Evolutionary conservation across 768 basidiomycete genomes (phyloP).

Genomic region (Obba rivulosa): DNA sequence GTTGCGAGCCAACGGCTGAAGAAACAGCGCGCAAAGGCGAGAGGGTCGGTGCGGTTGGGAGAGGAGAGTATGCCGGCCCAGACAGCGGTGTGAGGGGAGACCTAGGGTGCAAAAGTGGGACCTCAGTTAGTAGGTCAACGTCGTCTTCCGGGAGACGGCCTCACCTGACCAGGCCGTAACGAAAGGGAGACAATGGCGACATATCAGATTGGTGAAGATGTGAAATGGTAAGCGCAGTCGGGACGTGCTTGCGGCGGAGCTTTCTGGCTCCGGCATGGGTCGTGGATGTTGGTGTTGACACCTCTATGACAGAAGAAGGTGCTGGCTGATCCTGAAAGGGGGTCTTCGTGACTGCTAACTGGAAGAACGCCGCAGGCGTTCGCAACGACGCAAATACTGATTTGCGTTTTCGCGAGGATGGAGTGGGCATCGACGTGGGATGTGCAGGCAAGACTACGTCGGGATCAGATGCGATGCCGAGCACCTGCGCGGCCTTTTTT

Average conservation of each 20-base stretch:
- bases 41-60: neutral
- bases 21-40: neutral
- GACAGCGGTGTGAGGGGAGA: neutral
- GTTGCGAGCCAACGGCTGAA: constrained; percentile 5
- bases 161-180: constrained; percentile 9
- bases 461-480: constrained; percentile 9
- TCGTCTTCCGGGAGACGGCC: neutral
- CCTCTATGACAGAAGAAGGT: neutral
- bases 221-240: constrained; percentile 1
- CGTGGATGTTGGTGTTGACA: neutral
- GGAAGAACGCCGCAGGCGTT: neutral
- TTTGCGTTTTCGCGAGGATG: neutral
- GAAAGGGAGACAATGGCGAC: constrained; percentile 4
- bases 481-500: constrained; percentile 12
- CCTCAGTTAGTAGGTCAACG: neutral
- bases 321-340: neutral
- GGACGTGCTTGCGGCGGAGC: constrained; percentile 4
- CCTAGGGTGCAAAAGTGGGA: neutral
- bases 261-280: neutral
- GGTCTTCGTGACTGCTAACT: neutral
- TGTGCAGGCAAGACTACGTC: constrained; percentile 4
- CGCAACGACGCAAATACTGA: neutral
- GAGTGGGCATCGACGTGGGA: neutral
- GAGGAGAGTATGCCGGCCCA: constrained; percentile 6
- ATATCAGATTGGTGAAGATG: neutral